Base-by-base conservation (phyloP, 2,329 filamentous ascomycete species). In the Venturia aucupariae region DNA sequence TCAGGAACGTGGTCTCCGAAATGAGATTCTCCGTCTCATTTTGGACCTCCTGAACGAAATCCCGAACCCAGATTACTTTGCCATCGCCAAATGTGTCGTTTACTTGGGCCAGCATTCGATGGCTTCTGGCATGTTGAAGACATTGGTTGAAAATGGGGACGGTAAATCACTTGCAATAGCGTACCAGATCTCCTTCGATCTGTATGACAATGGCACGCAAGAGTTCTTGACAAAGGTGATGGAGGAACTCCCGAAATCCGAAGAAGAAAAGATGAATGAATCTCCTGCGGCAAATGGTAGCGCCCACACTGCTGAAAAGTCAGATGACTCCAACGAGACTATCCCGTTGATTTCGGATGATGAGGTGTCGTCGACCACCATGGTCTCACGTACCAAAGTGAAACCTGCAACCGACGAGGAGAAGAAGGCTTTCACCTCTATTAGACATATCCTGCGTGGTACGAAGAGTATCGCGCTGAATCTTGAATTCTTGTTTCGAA, bases 141-240 rank as follows among this genome's bases (percentile, higher is more conserved):
- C 90, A 69, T 83, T 99, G 27, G 87, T 97, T 11, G 83, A 89
- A 67, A 89, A 89, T 68, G 90, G 86, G 6, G 90, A 96, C 69
- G 82, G 86, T 61, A 86, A 86, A 66, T 92, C 91, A 0, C 84
- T 90, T 19, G 90, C 92, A 24, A 88, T 90, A 61, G 94, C 94
- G 22, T 99, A 97, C 75, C 94, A 99, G 75, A 96, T 99, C 65
- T 94, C 93, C 1, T 99, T 99, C 72, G 94, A 99, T 72, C 82
- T 99, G 6, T 97, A 97, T 76, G 94, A 99, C 78, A 99, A 99
- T 72, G 94, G 94, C 69, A 97, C 94, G 0, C 94, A 99, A 71
- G 94, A 97, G 74, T 99, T 99, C 71, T 78, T 99, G 30, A 87
- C 87, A 69, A 97, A 94, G 77, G 90, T 99, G 55, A 87, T 93